Conservation (phyloP, 1,284 basidiomycete genomes). For the Grifola frondosa region DNA sequence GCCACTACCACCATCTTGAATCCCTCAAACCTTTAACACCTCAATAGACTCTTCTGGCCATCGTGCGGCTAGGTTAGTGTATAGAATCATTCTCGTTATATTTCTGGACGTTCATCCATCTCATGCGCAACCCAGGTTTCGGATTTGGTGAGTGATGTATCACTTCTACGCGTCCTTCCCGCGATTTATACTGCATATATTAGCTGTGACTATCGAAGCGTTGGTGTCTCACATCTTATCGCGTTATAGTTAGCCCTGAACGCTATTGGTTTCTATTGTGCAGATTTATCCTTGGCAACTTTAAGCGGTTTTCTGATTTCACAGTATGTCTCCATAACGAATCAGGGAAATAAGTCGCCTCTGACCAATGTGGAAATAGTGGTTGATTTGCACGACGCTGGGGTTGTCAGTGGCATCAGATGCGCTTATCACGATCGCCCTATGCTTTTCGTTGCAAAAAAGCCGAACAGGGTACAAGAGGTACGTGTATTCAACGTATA, state of each 20-base stretch:
- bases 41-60: background rate
- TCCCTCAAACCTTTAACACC: background rate
- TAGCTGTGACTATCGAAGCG: slow-evolving; percentile 5
- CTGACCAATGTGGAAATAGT: too few species aligned
- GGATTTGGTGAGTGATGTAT: slow-evolving; percentile 5
- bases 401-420: slow-evolving; percentile 1
- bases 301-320: background rate
- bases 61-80: background rate
- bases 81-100: background rate
- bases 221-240: too few species aligned
- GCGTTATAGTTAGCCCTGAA: too few species aligned
- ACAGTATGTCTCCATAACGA: too few species aligned
- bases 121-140: background rate
- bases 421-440: background rate
- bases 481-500: too few species aligned
- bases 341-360: too few species aligned
- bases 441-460: slow-evolving; percentile 4
- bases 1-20: too few species aligned
- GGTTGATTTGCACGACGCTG: slow-evolving; percentile 5
- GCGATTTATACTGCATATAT: too few species aligned
- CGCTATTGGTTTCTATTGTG: background rate
- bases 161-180: background rate
- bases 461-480: slow-evolving; percentile 8
- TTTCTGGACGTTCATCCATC: too few species aligned
- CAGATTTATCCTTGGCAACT: background rate